Percentiles rank a stretch among this genome's conserved stretches.
These are phyloP conservation scores for Ophiostoma australiae DNA, from an alignment of 2,329 filamentous ascomycete genomes.

Conservation along the genomic window DNA sequence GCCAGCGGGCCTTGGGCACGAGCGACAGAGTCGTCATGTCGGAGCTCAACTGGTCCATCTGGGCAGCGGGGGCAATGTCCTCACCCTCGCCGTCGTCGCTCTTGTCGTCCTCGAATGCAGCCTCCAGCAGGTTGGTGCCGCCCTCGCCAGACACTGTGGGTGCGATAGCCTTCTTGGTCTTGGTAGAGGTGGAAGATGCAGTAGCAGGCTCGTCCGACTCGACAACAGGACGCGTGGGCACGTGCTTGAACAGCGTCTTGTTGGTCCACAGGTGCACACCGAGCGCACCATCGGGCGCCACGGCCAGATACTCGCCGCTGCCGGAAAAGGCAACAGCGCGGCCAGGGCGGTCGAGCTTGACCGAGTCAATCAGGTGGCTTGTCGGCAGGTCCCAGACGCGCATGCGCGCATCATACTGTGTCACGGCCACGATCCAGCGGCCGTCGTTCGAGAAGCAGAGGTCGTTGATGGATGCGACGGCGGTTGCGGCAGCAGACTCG, in stretches of 20 bases:
- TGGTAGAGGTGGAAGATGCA: background rate
- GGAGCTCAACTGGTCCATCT: constrained; percentile 70
- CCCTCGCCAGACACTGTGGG: constrained; percentile 73
- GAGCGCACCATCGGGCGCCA: constrained; percentile 72
- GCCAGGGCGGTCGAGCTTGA: constrained; percentile 72
- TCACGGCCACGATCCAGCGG: constrained; percentile 86
- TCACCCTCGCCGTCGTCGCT: constrained; percentile 47
- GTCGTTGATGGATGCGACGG: constrained; percentile 57
- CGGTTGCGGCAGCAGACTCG: background rate
- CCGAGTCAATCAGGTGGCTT: constrained; percentile 88
- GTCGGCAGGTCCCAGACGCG: constrained; percentile 95
- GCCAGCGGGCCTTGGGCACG: constrained; percentile 87
- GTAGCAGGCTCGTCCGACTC: constrained; percentile 33
- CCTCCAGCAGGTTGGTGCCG: constrained; percentile 68
- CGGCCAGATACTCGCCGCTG: constrained; percentile 92
- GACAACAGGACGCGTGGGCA: constrained; percentile 78
- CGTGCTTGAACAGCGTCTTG: constrained; percentile 80
- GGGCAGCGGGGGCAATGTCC: constrained; percentile 50
- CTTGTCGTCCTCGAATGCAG: constrained; percentile 55
- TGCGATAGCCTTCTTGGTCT: background rate
- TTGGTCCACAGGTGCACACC: constrained; percentile 98
- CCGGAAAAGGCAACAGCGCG: constrained; percentile 81
- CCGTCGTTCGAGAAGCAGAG: constrained; percentile 89
- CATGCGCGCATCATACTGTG: constrained; percentile 72
- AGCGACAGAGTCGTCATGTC: constrained; percentile 85